Base-by-base conservation (phyloP, 73 alveolate species). In the Tetrahymena thermophila region DNA sequence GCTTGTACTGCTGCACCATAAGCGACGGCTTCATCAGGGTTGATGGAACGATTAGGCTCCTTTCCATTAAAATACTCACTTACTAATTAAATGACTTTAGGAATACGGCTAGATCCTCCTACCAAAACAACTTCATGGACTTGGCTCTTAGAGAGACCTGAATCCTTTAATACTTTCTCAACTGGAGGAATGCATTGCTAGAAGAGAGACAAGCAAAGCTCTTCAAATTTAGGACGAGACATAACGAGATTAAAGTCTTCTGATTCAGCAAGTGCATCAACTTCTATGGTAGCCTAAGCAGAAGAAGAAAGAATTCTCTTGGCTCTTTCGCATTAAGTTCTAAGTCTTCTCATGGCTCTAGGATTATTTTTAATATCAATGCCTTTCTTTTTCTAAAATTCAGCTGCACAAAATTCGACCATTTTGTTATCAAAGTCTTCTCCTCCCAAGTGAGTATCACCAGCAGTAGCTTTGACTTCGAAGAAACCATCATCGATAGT, bases 1-100 rank as follows among this genome's bases (percentile, higher is more conserved):
- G 99, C 99, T 96, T 99, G 99, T 84, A 99, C 99, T 0, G 99
- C 99, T 35, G 99, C 99, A 43, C 99, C 99, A 93, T 99, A 99
- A 43, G 99, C 99, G 38, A 99, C 99, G 11, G 99, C 99, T 96
- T 99, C 99, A 96, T 99, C 99, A 15, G 99, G 99, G 96, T 99
- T 99, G 96, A 99, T 99, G 38, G 99, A 99, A 93, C 99, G 97
- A 97, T 98, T 98, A 42, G 99, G 99, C 95, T 99, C 99, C 95
- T 99, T 99, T 85, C 99, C 99, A 94, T 98, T 98, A 99, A 99
- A 99, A 98, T 96, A 99, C 94, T 98, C 99, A 96, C 97, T 99
- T 93, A 99, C 96, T 50, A 99, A 96, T 97, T 98, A 97, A 96
- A 98, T 99, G 85, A 99, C 98, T 97, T 99, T 99, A 56, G 99